phyloP scores from a whole-genome alignment of 1,139 yeast genomes.

The Blastobotrys illinoisensis region DNA sequence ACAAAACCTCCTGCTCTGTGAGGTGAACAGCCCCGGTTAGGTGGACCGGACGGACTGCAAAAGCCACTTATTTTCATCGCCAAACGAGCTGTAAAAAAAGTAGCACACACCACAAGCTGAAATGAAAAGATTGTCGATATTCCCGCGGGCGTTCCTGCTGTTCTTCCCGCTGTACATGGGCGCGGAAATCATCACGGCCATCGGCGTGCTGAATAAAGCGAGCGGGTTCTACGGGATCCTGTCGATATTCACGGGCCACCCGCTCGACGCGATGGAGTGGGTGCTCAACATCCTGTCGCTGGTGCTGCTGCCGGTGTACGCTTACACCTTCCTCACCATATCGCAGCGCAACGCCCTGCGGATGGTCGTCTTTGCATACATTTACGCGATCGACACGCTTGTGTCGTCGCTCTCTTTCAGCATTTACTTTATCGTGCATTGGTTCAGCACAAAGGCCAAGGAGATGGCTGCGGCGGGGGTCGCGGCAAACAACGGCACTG shows the following conservation, averaged over 20 bases:
- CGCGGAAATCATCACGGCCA: slow-evolving; percentile 74
- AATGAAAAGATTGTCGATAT: slow-evolving; percentile 14
- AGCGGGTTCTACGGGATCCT: slow-evolving; percentile 84
- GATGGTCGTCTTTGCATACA: slow-evolving; percentile 56
- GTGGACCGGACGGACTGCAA: neutral
- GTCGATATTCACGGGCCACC: slow-evolving; percentile 83
- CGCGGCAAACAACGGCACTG: slow-evolving; percentile 8
- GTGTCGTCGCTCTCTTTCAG: slow-evolving; percentile 60
- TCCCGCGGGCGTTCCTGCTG: slow-evolving; percentile 44
- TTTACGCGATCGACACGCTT: slow-evolving; percentile 63
- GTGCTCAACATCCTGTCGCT: slow-evolving; percentile 65
- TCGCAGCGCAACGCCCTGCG: slow-evolving; percentile 41
- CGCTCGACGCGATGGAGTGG: slow-evolving; percentile 81
- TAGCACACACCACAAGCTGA: neutral
- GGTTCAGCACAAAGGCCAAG: slow-evolving; percentile 47
- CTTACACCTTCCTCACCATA: slow-evolving; percentile 45
- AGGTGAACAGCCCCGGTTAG: neutral
- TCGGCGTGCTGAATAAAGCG: slow-evolving; percentile 80
- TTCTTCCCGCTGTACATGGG: slow-evolving; percentile 77
- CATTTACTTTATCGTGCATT: slow-evolving; percentile 62
- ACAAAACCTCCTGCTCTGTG: neutral
- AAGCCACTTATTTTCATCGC: neutral
- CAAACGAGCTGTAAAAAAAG: neutral
- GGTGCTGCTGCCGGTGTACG: slow-evolving; percentile 58
- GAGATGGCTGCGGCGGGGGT: slow-evolving; percentile 10